These are phyloP conservation scores for Symbiodinium pilosum DNA, from an alignment of 73 alveolate genomes.

Conservation along the genomic window DNA sequence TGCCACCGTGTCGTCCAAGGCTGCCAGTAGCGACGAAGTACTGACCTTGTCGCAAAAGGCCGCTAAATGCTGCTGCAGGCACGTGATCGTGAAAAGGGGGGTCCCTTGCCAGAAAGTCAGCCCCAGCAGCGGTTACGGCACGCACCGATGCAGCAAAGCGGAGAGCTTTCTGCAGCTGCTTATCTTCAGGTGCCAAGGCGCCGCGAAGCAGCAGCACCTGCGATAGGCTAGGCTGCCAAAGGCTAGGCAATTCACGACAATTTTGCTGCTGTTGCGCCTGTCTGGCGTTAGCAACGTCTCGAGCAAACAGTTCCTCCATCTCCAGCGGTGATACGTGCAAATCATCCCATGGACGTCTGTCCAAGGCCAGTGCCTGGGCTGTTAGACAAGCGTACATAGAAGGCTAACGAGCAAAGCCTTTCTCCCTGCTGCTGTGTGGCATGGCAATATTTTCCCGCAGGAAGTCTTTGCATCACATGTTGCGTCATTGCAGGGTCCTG, in stretches of 20 bases:
- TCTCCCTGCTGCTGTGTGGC: background rate
- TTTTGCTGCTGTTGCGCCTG: background rate
- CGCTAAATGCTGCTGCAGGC: background rate
- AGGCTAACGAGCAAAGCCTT: too few species aligned
- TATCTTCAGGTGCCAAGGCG: background rate
- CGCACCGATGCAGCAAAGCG: slow-evolving; percentile 59
- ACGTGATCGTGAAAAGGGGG: background rate
- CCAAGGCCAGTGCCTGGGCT: slow-evolving; percentile 53
- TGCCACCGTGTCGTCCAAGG: background rate
- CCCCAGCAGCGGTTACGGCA: slow-evolving; percentile 15
- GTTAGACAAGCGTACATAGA: too few species aligned
- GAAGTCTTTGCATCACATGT: slow-evolving; percentile 38
- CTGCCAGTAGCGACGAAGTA: background rate
- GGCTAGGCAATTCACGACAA: too few species aligned
- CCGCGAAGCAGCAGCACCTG: slow-evolving; percentile 57
- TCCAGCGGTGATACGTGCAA: slow-evolving; percentile 70
- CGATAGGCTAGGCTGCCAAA: too few species aligned
- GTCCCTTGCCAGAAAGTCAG: background rate
- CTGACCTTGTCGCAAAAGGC: background rate
- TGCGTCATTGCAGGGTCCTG: background rate
- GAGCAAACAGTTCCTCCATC: slow-evolving; percentile 66
- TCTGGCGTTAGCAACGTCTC: slow-evolving; percentile 52
- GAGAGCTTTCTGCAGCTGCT: background rate
- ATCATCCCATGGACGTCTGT: slow-evolving; percentile 57
- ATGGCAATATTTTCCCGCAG: slow-evolving; percentile 75